These are phyloP conservation scores for Diddensiella caesifluorescens DNA, from an alignment of 805 yeast species.

Conservation along the genomic window DNA sequence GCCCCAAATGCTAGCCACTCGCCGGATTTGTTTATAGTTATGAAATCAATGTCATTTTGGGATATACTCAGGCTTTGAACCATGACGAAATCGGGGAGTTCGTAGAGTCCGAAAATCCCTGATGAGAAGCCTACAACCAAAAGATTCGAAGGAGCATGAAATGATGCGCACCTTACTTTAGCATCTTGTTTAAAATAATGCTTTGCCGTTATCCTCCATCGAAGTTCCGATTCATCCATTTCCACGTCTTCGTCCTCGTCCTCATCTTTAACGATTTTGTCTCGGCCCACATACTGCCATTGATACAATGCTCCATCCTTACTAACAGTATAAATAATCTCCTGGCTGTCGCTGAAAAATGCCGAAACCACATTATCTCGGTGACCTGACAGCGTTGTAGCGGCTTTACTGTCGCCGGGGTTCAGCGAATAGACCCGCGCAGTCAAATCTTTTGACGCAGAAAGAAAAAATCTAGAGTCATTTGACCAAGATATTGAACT, in stretches of 20 bases:
- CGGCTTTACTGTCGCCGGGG: constrained; percentile 65
- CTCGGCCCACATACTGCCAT: constrained; percentile 75
- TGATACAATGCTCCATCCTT: constrained; percentile 90
- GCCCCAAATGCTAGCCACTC: constrained; percentile 98
- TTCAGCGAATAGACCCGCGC: constrained; percentile 76
- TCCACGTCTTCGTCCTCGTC: constrained; percentile 36
- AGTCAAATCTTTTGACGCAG: constrained; percentile 87
- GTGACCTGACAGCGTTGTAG: constrained; percentile 87
- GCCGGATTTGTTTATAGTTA: constrained; percentile 73
- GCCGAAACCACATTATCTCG: constrained; percentile 84
- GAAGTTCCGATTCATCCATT: constrained; percentile 32
- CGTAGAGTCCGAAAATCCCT: constrained; percentile 90
- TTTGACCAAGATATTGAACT: constrained; percentile 78
- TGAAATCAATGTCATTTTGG: constrained; percentile 79
- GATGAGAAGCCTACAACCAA: constrained; percentile 83
- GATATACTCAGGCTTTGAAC: constrained; percentile 90
- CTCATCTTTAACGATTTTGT: constrained; percentile 41
- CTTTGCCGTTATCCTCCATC: constrained; percentile 81
- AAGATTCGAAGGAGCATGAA: constrained; percentile 65
- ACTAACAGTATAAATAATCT: constrained; percentile 82
- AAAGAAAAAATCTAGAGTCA: constrained; percentile 81
- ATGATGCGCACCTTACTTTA: constrained; percentile 73
- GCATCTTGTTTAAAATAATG: constrained; percentile 70
- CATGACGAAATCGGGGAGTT: constrained; percentile 70
- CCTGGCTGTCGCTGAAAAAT: constrained; percentile 83